Evolutionary conservation across 352 stramenopile species (phyloP), one percentile per base, ranked within the genome.

Genomic region (Aphanomyces cochlioides): DNA sequence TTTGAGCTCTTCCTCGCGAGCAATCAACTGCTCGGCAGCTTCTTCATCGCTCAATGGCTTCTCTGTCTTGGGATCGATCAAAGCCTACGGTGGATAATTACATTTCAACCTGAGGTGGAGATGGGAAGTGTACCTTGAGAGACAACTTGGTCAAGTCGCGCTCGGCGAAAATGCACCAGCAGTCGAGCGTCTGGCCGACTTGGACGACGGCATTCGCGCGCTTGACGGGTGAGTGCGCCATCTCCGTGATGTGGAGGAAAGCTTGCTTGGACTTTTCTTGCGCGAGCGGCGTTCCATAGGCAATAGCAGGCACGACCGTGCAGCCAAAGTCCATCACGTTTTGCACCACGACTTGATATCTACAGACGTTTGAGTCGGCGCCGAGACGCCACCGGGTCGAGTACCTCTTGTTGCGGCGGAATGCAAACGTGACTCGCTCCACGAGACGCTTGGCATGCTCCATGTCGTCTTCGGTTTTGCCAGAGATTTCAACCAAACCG

Each of bases 251-350:
- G 83, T 99, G 96, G 39, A 98, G 83, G 45, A 99, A 90, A 47
- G 89, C 96, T 73, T 91, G 82, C 59, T 92, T 88, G 59, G 85
- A 82, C 39, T 95, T 87, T 64, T 97, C 85, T 36, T 80, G 78
- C 41, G 92, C 72, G 37, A 91, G 82, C 56, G 74, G 70, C 19
- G 75, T 86, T 39, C 64, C 64, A 61, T 64, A 70, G 34, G 64
- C 64, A 70, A 70, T 61, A 39, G 56, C 53, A 28, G 83, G 79
- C 72, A 93, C 83, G 53, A 99, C 83, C 58, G 98, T 87, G 19
- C 90, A 92, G 38, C 96, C 96, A 77, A 98, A 99, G 75, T 99
- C 96, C 77, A 98, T 93, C 8, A 98, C 73, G 61, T 98, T 88
- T 34, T 85, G 89, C 60, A 99, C 91, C 19, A 84, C 93, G 67